Base-by-base conservation (phyloP, 2,329 filamentous ascomycete genomes). In the Teratosphaeria viscida region DNA sequence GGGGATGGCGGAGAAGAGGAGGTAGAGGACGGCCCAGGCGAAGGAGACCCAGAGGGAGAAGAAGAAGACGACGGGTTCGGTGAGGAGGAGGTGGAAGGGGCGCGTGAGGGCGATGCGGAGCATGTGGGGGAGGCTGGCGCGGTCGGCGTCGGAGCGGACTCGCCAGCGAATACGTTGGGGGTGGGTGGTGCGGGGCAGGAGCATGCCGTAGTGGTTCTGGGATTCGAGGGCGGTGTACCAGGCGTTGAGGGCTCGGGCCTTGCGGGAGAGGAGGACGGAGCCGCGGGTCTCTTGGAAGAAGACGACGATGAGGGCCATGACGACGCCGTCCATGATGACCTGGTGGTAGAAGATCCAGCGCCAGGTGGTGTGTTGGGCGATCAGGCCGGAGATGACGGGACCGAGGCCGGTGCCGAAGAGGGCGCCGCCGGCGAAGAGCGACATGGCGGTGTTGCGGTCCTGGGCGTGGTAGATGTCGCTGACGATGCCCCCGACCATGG, bases 1-100 rank as follows among this genome's bases (percentile, higher is more conserved):
- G 0, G 91, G 89, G 5, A 96, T 83, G 1, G 89, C 87, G 14
- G 84, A 84, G 66, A 96, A 92, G 12, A 88, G 90, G 19, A 96
- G 78, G 72, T 96, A 96, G 0, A 96, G 81, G 0, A 95, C 82
- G 0, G 88, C 90, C 92, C 92, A 96, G 23, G 86, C 86, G 72
- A 96, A 96, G 0, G 89, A 82, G 0, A 91, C 87, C 92, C 92
- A 96, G 0, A 95, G 78, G 0, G 87, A 90, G 76, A 96, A 96
- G 77, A 84, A 90, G 74, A 91, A 90, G 14, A 92, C 87, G 10
- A 90, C 85, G 0, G 88, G 86, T 65, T 92, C 88, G 0, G 88
- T 91, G 64, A 86, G 76, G 16, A 92, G 82, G 1, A 92, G 80
- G 67, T 86, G 84, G 71, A 96, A 95, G 0, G 91, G 91, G 0